Evolutionary conservation across 179 eudicot genomes (phyloP), one percentile per base, ranked within the genome.

Genomic region (Silene vulgaris): DNA sequence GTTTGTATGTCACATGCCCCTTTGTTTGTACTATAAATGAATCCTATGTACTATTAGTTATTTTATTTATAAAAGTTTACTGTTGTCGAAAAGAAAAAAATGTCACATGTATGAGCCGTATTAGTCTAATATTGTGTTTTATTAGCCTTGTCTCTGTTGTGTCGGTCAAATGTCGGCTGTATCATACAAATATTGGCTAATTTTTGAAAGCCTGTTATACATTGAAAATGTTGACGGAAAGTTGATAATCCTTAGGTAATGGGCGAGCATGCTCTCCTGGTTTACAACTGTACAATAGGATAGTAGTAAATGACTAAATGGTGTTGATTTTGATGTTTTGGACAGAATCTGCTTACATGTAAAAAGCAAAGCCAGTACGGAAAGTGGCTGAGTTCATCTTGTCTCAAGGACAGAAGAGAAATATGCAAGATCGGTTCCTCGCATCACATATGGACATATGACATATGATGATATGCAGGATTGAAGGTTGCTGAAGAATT

Each of bases 381-480:
- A 78, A 72, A 63, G 68, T 75, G 74, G 69, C 76, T 48, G 13
- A 72, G 70, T 71, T 71, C 50, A 75, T 75, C 72, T 82, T 78
- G 75, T 75, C 81, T 57, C 54, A 74, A 74, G 72, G 40, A 14
- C 12, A 71, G 70, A 72, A 72, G 63, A 65, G 45, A 73, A 54
- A 40, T 48, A 32, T 71, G 63, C 75, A 72, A 75, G 77, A 63
- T 57, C 77, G 79, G 66, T 77, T 82, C 81, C 82, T 72, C 40
- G 72, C 82, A 78, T 78, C 79, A 59, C 82, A 77, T 71, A 78
- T 16, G 64, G 28, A 67, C 69, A 65, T 32, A 29, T 77, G 26
- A 50, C 57, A 62, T 57, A 59, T 75, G 77, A 72, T 79, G 77
- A 75, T 62, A 30, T 17, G 29, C 81, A 81, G 52, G 73, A 65